These are phyloP conservation scores for Phytophthora lateralis DNA, from an alignment of 352 stramenopile genomes.

Conservation along the genomic window DNA sequence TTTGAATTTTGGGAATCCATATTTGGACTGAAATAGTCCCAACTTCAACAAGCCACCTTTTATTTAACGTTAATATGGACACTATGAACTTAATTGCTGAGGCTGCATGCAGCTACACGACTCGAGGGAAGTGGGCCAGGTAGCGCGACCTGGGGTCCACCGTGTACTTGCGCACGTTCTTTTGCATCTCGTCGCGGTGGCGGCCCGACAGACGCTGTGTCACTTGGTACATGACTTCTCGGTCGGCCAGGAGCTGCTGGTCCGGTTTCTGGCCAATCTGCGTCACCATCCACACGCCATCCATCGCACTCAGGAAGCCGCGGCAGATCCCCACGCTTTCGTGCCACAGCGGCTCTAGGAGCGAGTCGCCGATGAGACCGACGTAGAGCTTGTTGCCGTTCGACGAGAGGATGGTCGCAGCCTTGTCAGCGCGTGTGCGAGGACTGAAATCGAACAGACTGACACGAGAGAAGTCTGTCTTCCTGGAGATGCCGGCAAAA, in stretches of 20 bases:
- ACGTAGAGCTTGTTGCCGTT: slow-evolving; percentile 75
- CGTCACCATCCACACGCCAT: slow-evolving; percentile 71
- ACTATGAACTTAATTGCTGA: not conserved
- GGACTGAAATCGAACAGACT: slow-evolving; percentile 82
- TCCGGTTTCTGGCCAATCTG: slow-evolving; percentile 65
- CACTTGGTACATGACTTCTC: slow-evolving; percentile 64
- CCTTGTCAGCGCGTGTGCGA: slow-evolving; percentile 69
- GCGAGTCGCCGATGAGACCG: slow-evolving; percentile 69
- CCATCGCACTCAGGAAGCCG: slow-evolving; percentile 74
- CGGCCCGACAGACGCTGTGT: slow-evolving; percentile 60
- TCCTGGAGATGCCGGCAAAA: slow-evolving; percentile 69
- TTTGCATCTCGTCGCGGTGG: slow-evolving; percentile 64
- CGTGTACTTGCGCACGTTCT: slow-evolving; percentile 80
- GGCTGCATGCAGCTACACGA: slow-evolving; percentile 20
- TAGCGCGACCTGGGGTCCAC: slow-evolving; percentile 72
- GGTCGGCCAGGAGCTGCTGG: slow-evolving; percentile 68
- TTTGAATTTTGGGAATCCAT: slow-evolving; percentile 4
- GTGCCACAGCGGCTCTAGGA: slow-evolving; percentile 83
- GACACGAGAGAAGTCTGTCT: slow-evolving; percentile 59
- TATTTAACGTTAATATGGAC: too few relatives aligned
- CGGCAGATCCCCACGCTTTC: slow-evolving; percentile 70
- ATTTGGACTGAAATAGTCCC: slow-evolving; percentile 1
- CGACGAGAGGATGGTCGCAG: slow-evolving; percentile 59
- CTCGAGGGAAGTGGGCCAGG: slow-evolving; percentile 51
- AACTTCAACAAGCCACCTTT: too few relatives aligned